Percentiles rank a stretch among this genome's conserved stretches.
Conservation (phyloP, 805 yeast species). For the Saturnispora dispora region DNA sequence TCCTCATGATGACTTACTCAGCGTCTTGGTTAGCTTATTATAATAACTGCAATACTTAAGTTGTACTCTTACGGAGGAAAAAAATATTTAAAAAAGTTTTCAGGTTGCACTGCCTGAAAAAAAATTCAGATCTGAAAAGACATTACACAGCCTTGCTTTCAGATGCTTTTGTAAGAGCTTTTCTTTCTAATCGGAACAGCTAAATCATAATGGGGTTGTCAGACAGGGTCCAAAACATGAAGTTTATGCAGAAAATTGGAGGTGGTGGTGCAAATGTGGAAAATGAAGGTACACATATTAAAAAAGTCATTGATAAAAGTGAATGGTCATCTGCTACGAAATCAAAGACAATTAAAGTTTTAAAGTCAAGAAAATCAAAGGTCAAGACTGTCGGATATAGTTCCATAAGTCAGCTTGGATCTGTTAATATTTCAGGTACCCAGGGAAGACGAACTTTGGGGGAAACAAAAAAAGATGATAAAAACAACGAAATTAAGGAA, state of each 20-base stretch:
- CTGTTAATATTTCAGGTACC: background rate
- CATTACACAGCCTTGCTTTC: slow-evolving; percentile 7
- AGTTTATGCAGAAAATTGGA: slow-evolving; percentile 48
- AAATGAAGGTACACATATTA: slow-evolving; percentile 26
- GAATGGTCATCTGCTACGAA: slow-evolving; percentile 42
- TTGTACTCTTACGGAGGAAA: background rate
- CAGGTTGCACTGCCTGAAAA: slow-evolving; percentile 3
- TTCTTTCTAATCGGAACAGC: background rate
- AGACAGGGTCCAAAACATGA: slow-evolving; percentile 70
- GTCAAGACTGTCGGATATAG: slow-evolving; percentile 25
- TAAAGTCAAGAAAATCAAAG: slow-evolving; percentile 13
- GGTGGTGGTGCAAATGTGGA: slow-evolving; percentile 14
- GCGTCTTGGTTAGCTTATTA: background rate
- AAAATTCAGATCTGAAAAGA: background rate
- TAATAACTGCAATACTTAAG: background rate
- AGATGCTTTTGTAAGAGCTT: background rate
- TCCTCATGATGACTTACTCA: slow-evolving; percentile 44
- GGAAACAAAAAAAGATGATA: background rate
- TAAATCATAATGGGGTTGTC: background rate
- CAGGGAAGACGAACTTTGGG: background rate
- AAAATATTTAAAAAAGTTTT: background rate
- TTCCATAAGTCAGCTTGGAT: slow-evolving; percentile 12
- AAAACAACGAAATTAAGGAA: background rate
- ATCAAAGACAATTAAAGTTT: slow-evolving; percentile 16
- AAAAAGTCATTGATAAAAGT: slow-evolving; percentile 39